phyloP scores from a whole-genome alignment of 495 filamentous ascomycete genomes.

The Trichocladium uniseriatum region DNA sequence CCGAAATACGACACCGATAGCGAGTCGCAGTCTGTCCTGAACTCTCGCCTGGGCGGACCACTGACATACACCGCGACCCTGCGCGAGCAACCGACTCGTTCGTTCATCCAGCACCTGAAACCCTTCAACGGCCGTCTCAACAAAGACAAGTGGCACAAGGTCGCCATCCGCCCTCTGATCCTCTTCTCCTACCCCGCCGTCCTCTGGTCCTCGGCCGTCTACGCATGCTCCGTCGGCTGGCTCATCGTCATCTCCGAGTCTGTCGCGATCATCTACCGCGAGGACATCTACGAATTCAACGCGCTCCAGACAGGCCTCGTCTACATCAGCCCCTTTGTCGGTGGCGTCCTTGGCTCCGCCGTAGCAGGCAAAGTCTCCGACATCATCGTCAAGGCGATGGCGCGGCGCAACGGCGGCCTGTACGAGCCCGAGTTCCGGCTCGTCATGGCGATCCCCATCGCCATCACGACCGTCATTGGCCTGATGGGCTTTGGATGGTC shows the following conservation, averaged over 20 bases:
- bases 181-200: slow-evolving; percentile 82
- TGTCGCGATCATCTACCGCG: slow-evolving; percentile 66
- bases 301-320: slow-evolving; percentile 74
- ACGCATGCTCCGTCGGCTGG: slow-evolving; percentile 88
- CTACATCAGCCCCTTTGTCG: slow-evolving; percentile 84
- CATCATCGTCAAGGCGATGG: slow-evolving; percentile 68
- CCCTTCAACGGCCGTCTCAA: slow-evolving; percentile 69
- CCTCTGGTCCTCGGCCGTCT: slow-evolving; percentile 82
- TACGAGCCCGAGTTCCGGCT: slow-evolving; percentile 96
- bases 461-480: slow-evolving; percentile 70
- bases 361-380: slow-evolving; percentile 88
- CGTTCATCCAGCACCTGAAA: slow-evolving; percentile 60
- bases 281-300: slow-evolving; percentile 64
- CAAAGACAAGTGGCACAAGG: slow-evolving; percentile 69
- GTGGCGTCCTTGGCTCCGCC: slow-evolving; percentile 79
- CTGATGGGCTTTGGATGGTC: slow-evolving; percentile 95
- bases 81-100: slow-evolving; percentile 49
- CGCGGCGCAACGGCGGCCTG: slow-evolving; percentile 75
- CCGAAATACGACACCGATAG: slow-evolving; percentile 24
- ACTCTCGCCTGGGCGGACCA: slow-evolving; percentile 16
- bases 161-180: slow-evolving; percentile 69
- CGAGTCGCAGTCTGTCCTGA: slow-evolving; percentile 25
- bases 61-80: slow-evolving; percentile 52
- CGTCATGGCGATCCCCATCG: slow-evolving; percentile 80
- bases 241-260: slow-evolving; percentile 87